Evolutionary conservation across 2,329 filamentous ascomycete genomes (phyloP).

Genomic region (Claviceps spartinae): DNA sequence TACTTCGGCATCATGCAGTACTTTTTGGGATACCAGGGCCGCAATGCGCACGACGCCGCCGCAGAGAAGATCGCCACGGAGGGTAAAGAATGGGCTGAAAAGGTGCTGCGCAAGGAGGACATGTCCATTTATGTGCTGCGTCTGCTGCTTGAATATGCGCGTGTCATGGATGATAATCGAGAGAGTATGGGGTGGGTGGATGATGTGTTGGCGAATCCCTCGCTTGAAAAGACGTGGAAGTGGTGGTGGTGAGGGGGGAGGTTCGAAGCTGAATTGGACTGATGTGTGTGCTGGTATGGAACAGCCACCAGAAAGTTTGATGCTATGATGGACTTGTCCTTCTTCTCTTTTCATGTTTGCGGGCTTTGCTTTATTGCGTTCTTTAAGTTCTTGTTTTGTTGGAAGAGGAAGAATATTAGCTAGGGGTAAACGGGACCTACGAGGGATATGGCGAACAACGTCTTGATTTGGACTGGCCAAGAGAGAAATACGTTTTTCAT

Average conservation of each 20-base stretch:
- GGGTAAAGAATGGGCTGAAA: slow-evolving; percentile 55
- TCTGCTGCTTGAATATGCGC: slow-evolving; percentile 49
- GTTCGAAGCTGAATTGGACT: not conserved
- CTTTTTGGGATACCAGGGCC: slow-evolving; percentile 47
- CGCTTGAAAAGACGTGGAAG: slow-evolving; percentile 18
- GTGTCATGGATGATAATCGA: slow-evolving; percentile 37
- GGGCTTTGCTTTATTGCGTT: too few species aligned
- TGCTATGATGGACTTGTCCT: too few species aligned
- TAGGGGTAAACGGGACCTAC: too few species aligned
- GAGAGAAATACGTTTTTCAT: not conserved
- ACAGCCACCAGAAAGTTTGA: too few species aligned
- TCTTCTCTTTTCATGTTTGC: too few species aligned
- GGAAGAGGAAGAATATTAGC: too few species aligned
- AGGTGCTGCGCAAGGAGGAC: slow-evolving; percentile 54
- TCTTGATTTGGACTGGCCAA: too few species aligned
- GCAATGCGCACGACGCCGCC: slow-evolving; percentile 36
- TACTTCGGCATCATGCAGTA: slow-evolving; percentile 63
- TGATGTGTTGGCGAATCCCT: slow-evolving; percentile 28
- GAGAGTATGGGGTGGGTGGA: slow-evolving; percentile 42
- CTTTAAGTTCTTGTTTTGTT: too few species aligned
- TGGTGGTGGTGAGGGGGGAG: slow-evolving; percentile 10
- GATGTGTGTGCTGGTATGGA: too few species aligned
- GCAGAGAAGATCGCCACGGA: slow-evolving; percentile 51
- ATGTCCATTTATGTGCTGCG: slow-evolving; percentile 60
- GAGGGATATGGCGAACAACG: too few species aligned